These are phyloP conservation scores for Conticribra weissflogii DNA, from an alignment of 108 stramenopile species.

Conservation along the genomic window DNA sequence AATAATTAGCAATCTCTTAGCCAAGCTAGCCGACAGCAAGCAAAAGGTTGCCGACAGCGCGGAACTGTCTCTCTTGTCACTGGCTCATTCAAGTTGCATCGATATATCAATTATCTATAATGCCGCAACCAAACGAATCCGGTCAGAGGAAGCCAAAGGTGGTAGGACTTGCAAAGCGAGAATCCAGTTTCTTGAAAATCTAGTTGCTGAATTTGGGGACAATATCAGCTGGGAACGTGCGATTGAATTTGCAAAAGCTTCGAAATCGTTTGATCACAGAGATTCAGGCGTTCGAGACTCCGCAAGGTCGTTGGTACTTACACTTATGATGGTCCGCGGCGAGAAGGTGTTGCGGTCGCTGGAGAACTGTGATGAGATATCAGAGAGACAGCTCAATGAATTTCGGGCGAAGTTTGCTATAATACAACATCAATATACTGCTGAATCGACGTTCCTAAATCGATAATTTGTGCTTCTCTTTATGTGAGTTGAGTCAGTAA, in stretches of 20 bases:
- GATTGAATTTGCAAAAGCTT: slow-evolving; percentile 34
- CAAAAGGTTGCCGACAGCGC: slow-evolving; percentile 46
- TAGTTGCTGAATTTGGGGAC: slow-evolving; percentile 37
- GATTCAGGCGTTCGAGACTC: slow-evolving; percentile 45
- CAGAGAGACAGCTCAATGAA: slow-evolving; percentile 42
- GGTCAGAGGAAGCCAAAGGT: slow-evolving; percentile 38
- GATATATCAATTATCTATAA: slow-evolving; percentile 16
- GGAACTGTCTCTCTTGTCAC: slow-evolving; percentile 42
- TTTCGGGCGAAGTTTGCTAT: slow-evolving; percentile 19
- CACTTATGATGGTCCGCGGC: slow-evolving; percentile 45
- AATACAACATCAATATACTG: no score
- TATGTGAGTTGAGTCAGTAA: no score
- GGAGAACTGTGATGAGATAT: slow-evolving; percentile 21
- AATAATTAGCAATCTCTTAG: slow-evolving; percentile 33
- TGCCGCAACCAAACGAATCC: slow-evolving; percentile 42
- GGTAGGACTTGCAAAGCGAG: slow-evolving; percentile 37
- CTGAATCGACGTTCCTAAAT: no score
- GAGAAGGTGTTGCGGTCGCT: slow-evolving; percentile 33
- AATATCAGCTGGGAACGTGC: slow-evolving; percentile 31
- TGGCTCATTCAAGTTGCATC: slow-evolving; percentile 34
- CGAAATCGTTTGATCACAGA: slow-evolving; percentile 30
- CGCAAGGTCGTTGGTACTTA: slow-evolving; percentile 30
- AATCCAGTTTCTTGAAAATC: slow-evolving; percentile 34
- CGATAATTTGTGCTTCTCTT: no score
- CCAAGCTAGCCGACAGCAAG: slow-evolving; percentile 43